Evolutionary conservation across 345 rosid genomes (phyloP).

Genomic region (Erysimum cheiranthoides): DNA sequence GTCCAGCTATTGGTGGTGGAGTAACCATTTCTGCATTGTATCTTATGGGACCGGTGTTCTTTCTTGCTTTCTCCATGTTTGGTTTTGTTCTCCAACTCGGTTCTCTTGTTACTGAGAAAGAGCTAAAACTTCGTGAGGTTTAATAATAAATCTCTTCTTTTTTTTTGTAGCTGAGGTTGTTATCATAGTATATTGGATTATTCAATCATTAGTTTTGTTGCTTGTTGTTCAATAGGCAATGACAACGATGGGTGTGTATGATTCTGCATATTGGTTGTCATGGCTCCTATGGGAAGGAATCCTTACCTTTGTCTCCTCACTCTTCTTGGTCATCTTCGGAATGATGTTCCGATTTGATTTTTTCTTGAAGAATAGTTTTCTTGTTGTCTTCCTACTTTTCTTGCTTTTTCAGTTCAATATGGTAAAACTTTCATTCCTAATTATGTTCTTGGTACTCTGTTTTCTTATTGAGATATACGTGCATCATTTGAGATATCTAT

Average conservation of each 20-base stretch:
- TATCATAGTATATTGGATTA: slow-evolving; percentile 61
- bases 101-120: slow-evolving; percentile 76
- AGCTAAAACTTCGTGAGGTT: slow-evolving; percentile 97
- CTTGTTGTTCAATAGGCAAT: slow-evolving; percentile 73
- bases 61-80: slow-evolving; percentile 92
- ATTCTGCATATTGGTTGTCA: slow-evolving; percentile 86
- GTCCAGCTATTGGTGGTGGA: slow-evolving; percentile 53
- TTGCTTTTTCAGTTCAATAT: slow-evolving; percentile 83
- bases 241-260: slow-evolving; percentile 86
- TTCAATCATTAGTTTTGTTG: slow-evolving; percentile 60
- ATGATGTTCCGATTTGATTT: slow-evolving; percentile 90
- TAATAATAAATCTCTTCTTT: slow-evolving; percentile 2
- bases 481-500: slow-evolving; percentile 2
- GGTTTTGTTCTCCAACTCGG: slow-evolving; percentile 84
- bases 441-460: slow-evolving; percentile 9
- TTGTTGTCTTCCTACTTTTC: slow-evolving; percentile 70
- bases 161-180: slow-evolving; percentile 17
- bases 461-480: not conserved
- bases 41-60: slow-evolving; percentile 71
- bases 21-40: slow-evolving; percentile 45
- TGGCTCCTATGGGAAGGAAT: slow-evolving; percentile 92
- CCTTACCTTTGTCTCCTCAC: slow-evolving; percentile 68
- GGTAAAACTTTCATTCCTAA: slow-evolving; percentile 54
- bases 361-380: slow-evolving; percentile 82
- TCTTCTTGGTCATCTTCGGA: slow-evolving; percentile 80